Conservation (phyloP, 345 rosid genomes). For the Barbarea vulgaris region DNA sequence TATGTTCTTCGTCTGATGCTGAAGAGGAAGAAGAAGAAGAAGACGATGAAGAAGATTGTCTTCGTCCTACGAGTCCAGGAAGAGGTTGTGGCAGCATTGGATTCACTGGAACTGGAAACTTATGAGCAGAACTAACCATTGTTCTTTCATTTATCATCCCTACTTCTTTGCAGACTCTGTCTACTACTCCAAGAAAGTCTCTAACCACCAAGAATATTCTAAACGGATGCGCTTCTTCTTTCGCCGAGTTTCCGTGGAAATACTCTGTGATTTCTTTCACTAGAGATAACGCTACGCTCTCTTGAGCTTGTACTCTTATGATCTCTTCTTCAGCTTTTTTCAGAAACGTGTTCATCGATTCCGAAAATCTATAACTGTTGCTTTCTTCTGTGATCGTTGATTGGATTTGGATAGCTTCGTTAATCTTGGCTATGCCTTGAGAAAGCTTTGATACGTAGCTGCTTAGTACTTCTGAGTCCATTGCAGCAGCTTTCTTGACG, state of each 20-base stretch:
- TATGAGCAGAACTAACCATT: conserved; percentile 78
- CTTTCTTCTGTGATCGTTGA: conserved; percentile 45
- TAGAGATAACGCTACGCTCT: conserved; percentile 78
- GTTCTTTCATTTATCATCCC: conserved; percentile 89
- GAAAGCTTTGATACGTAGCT: conserved; percentile 84
- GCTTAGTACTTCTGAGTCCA: conserved; percentile 91
- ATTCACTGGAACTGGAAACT: conserved; percentile 80
- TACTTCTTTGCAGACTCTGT: conserved; percentile 95
- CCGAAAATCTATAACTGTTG: conserved; percentile 56
- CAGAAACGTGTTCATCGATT: conserved; percentile 69
- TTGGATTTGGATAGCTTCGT: conserved; percentile 51
- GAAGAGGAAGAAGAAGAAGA: conserved; percentile 29
- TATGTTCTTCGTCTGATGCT: conserved; percentile 59
- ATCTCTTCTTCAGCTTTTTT: conserved; percentile 80
- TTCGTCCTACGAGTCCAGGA: conserved; percentile 49
- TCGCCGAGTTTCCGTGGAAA: conserved; percentile 98
- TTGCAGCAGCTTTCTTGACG: conserved; percentile 96
- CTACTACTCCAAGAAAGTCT: conserved; percentile 82
- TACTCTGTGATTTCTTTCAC: conserved; percentile 98
- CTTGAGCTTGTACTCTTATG: conserved; percentile 85
- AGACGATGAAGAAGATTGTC: conserved; percentile 52
- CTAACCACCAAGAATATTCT: conserved; percentile 97
- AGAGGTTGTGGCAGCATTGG: conserved; percentile 64
- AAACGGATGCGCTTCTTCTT: conserved; percentile 98
- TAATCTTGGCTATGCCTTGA: conserved; percentile 63